Evolutionary conservation across 2,329 filamentous ascomycete genomes (phyloP), one percentile per base, ranked within the genome.

Genomic region (Tetracladium maxilliforme): DNA sequence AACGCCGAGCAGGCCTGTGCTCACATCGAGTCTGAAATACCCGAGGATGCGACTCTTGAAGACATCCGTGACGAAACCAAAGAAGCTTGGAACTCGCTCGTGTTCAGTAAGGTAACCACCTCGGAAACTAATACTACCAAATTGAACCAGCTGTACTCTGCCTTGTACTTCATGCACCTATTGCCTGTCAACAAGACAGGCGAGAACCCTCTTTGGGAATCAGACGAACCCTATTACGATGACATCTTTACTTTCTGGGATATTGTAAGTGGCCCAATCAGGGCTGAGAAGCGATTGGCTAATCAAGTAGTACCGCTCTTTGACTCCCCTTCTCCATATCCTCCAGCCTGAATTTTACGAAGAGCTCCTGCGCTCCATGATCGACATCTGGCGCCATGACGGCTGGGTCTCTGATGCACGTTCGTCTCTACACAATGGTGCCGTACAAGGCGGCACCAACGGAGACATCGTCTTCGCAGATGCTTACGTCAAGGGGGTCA

Each of bases 241-340:
- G 75, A 81, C 30, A 66, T 74, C 10, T 79, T 77, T 39, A 80
- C 75, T 0, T 61, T 75, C 13, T 81, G 76, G 75, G 64, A 69
- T 30, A 23, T 52, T 10, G n/a, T n/a, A n/a, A n/a, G n/a, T n/a
- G n/a, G n/a, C n/a, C n/a, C n/a, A n/a, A n/a, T 13, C 10, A 6
- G n/a, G 7, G 10, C 14, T 19, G 23, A 17, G 20, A 13, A 19
- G 22, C 11, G 12, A 6, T 17, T 7, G 15, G 15, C 33, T 38
- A 26, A 38, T 24, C 4, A 32, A 51, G 58, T 33, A 44, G n/a
- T 58, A 78, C 43, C 65, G 75, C 13, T 79, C 70, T 41, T 64
- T 67, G 1, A 76, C 68, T 0, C 49, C 72, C 1, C 52, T 81
- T 1, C 60, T 75, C 32, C 75, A 80, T 16, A 55, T 82, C 12